phyloP scores from a whole-genome alignment of 495 filamentous ascomycete species.

The Penicillium canariense region DNA sequence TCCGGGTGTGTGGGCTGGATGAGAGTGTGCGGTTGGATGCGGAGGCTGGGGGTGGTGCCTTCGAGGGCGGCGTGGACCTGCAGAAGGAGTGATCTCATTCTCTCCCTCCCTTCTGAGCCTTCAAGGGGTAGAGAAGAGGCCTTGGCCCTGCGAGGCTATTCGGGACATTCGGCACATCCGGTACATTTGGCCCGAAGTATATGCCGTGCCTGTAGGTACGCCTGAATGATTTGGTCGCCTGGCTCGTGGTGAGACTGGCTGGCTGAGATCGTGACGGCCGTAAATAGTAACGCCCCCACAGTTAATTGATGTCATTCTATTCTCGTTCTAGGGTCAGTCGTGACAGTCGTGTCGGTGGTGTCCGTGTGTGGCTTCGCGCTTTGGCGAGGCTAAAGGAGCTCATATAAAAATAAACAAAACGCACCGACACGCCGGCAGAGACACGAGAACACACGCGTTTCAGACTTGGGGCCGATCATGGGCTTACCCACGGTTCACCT shows the following conservation, averaged over 20 bases:
- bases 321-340: neutral
- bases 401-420: neutral
- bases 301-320: conserved; percentile 1
- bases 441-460: conserved; percentile 3
- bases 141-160: too few species aligned
- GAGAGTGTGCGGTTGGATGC: conserved; percentile 57
- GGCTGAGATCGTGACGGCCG: conserved; percentile 15
- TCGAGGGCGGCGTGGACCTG: conserved; percentile 41
- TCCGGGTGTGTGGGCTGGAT: conserved; percentile 58
- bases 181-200: too few species aligned
- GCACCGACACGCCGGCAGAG: neutral
- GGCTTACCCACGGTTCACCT: conserved; percentile 7
- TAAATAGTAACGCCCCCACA: conserved; percentile 24
- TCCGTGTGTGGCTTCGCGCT: neutral
- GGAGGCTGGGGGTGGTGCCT: conserved; percentile 53
- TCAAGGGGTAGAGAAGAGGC: neutral
- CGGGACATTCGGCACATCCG: too few species aligned
- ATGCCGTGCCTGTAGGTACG: too few species aligned
- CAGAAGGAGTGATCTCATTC: conserved; percentile 8
- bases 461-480: conserved; percentile 13
- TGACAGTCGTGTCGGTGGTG: neutral
- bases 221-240: too few species aligned
- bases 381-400: neutral
- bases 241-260: neutral
- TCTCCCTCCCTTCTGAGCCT: neutral